Base-by-base conservation (phyloP, 768 basidiomycete genomes). In the Suillus spraguei region DNA sequence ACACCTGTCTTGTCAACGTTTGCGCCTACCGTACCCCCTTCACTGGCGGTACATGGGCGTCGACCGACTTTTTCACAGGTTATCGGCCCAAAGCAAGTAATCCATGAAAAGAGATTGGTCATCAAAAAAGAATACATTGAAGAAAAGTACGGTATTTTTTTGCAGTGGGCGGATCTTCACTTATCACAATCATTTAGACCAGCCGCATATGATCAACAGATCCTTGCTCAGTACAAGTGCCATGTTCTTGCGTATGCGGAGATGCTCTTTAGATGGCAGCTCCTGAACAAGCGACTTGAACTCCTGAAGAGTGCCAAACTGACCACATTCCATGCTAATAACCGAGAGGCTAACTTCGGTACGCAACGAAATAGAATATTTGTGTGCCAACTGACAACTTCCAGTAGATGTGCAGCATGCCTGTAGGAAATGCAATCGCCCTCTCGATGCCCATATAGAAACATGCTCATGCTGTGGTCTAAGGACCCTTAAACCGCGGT, bases 241-340 rank as follows among this genome's bases (percentile, higher is more conserved):
- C 91, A 95, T 72, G 79, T 94, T 24, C 75, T 86, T 49, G 80
- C 81, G 1, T 95, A 95, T 70, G 89, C 90, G 7, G 91, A 95
- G 62, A 77, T 90, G 65, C 78, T 95, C 28, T 85, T 86, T 66
- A 78, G 87, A 50, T 95, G 94, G 94, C 77, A 85, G 65, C 72
- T 93, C 60, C 78, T 84, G 67, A 81, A 86, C 46, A 90, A 92
- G 71, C 85, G 93, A 3, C 75, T 88, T 20, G 91, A 93, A 66
- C 80, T 95, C 1, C 75, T 94, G 62, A 91, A 91, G 66, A 80
- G 84, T n/a, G 81, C 88, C 24, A 80, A 79, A 65, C 73, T 69
- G 54, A 61, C 77, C 69, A 60, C 50, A 70, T 71, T 62, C 62
- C 59, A 65, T 59, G 36, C 64, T 66, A 71, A 69, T 38, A 71